phyloP scores from a whole-genome alignment of 176 grass and related monocot species.

The Phoenix dactylifera region DNA sequence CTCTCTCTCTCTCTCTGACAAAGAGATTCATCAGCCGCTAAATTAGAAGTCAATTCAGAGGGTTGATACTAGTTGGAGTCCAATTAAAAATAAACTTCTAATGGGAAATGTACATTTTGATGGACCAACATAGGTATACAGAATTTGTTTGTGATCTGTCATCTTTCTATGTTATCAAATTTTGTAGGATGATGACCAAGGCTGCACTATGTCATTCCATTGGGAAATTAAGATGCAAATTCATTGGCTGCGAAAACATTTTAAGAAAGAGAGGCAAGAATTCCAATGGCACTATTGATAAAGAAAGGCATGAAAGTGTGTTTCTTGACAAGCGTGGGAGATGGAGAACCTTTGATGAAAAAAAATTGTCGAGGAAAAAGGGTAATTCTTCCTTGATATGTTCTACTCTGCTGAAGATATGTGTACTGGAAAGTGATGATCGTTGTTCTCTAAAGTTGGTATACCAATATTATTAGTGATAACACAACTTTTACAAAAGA shows the following conservation, averaged over 20 bases:
- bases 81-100: too few relatives aligned
- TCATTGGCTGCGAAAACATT: slow-evolving; percentile 21
- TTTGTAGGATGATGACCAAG: slow-evolving; percentile 44
- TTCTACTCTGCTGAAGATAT: background rate
- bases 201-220: slow-evolving; percentile 19
- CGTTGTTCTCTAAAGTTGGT: background rate
- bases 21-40: too few relatives aligned
- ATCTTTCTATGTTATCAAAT: background rate
- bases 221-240: slow-evolving; percentile 27
- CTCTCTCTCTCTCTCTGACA: too few relatives aligned
- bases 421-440: too few relatives aligned
- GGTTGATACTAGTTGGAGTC: too few relatives aligned
- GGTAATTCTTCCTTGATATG: slow-evolving; percentile 22
- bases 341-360: slow-evolving; percentile 38
- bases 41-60: too few relatives aligned
- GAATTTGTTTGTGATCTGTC: too few relatives aligned
- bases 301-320: slow-evolving; percentile 31
- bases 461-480: background rate
- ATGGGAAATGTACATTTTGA: too few relatives aligned
- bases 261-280: slow-evolving; percentile 16
- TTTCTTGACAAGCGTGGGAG: slow-evolving; percentile 74
- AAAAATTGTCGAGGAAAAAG: slow-evolving; percentile 76
- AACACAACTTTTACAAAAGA: too few relatives aligned
- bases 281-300: slow-evolving; percentile 13
- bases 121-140: too few relatives aligned